Conservation (phyloP, 352 stramenopile species). For the Elongisporangium undulatum region DNA sequence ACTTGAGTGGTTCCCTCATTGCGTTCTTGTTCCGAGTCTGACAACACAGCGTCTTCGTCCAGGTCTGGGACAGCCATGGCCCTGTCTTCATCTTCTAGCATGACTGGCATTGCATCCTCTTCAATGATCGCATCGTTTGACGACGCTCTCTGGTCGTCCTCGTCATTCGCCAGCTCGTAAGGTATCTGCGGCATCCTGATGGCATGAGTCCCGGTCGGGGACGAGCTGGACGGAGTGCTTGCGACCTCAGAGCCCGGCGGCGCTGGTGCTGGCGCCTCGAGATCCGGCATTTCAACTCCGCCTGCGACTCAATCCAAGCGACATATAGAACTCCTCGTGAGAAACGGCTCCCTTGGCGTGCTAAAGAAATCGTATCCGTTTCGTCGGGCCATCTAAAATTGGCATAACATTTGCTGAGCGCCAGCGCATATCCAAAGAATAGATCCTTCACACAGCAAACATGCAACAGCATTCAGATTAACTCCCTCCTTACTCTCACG, state of each 20-base stretch:
- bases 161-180: background rate
- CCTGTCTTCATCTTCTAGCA: background rate
- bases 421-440: too few relatives aligned
- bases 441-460: background rate
- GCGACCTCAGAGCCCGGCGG: background rate
- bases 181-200: background rate
- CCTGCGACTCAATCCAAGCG: background rate
- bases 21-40: background rate
- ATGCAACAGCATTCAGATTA: background rate
- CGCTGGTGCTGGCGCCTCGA: background rate
- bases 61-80: background rate
- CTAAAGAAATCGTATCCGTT: background rate
- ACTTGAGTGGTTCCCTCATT: background rate
- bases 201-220: background rate
- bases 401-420: too few relatives aligned
- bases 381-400: background rate
- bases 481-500: background rate
- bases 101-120: background rate
- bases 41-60: background rate
- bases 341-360: background rate
- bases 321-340: background rate
- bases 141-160: background rate
- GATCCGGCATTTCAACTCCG: background rate
- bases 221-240: background rate
- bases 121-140: background rate